Base-by-base conservation (phyloP, 1,139 yeast species). In the Diutina ranongensis region DNA sequence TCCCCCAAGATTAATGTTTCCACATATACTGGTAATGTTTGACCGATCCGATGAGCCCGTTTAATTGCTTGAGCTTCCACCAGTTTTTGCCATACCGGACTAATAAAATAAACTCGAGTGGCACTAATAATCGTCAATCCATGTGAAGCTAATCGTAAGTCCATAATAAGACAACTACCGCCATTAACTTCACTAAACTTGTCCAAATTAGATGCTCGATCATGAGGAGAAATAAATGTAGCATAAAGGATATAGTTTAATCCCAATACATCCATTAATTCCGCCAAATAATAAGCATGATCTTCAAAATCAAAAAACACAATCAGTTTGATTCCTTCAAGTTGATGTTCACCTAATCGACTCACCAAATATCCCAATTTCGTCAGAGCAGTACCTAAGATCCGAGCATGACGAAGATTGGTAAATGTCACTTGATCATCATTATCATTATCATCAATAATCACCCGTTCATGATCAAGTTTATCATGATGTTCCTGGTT, bases 31-130 rank as follows among this genome's bases (percentile, higher is more conserved):
- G 74, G 73, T 1, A 65, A 62, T 1, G 67, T 64, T 53, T 80
- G 87, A 0, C 87, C 87, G 55, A 80, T 80, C 58, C 87, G 70
- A 58, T 80, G 87, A 0, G 86, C 82, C 63, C 87, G 73, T 52
- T 80, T 80, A 46, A 80, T 78, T 0, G 86, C 86, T 53, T 80
- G 87, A 0, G 86, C 86, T 55, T 80, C 87, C 9, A 78, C 67
- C 0, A 83, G 73, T 48, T 78, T 68, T 52, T 72, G 76, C 87
- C 88, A 82, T 2, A 81, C 80, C 0, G 88, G 88, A 51, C 73
- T 79, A 13, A 80, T 65, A 53, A 82, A 80, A 53, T 78, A 81
- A 3, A 81, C 84, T 46, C 78, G 68, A 0, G 86, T 78, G 2
- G 88, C 88, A 1, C 80, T 70, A 20, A 78, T 74, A 7, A 82